These are phyloP conservation scores for Dictyostelium capitatum DNA, from an alignment of 78 protist species.

Conservation along the genomic window DNA sequence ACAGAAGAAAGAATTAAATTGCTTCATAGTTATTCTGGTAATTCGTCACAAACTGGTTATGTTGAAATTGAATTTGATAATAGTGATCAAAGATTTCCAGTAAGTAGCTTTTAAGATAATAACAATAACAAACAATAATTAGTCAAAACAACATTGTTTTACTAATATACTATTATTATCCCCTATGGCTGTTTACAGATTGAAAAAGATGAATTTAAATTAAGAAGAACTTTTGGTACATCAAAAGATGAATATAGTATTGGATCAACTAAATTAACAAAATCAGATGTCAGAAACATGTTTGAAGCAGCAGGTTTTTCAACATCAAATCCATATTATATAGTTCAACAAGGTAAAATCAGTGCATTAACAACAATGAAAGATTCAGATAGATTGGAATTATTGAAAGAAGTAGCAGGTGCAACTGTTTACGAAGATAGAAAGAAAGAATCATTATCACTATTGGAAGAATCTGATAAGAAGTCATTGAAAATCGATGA, in stretches of 20 bases:
- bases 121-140: background rate
- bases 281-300: conserved; percentile 90
- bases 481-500: conserved; percentile 85
- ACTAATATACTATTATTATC: background rate
- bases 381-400: conserved; percentile 92
- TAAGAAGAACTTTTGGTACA: conserved; percentile 91
- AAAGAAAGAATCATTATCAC: conserved; percentile 80
- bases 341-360: conserved; percentile 99
- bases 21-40: conserved; percentile 66
- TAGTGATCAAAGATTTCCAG: conserved; percentile 94
- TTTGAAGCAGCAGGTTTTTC: conserved; percentile 99
- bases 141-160: background rate
- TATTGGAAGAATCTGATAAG: conserved; percentile 88
- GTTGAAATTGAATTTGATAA: conserved; percentile 98
- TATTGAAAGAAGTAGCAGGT: conserved; percentile 99
- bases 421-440: conserved; percentile 97
- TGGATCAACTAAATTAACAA: conserved; percentile 81
- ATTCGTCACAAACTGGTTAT: conserved; percentile 87
- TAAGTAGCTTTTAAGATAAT: conserved; percentile 42
- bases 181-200: too few relatives aligned
- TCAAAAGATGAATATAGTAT: conserved; percentile 97
- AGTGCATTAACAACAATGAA: conserved; percentile 89
- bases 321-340: conserved; percentile 98
- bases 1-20: conserved; percentile 39
- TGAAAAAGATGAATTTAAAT: conserved; percentile 89